Evolutionary conservation across 257 asterid genomes (phyloP), one percentile per base, ranked within the genome.

Genomic region (Solanum etuberosum): DNA sequence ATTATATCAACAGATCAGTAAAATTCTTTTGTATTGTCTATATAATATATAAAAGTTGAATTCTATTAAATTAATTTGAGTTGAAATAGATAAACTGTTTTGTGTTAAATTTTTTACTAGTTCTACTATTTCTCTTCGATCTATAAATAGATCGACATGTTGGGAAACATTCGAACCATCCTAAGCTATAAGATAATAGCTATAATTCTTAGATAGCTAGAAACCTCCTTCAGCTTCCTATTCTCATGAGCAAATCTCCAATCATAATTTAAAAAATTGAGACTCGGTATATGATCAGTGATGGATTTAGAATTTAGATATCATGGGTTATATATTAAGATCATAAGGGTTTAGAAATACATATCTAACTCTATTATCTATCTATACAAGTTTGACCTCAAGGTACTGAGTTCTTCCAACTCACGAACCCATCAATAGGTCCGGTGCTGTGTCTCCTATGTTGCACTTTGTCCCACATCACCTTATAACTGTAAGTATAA

Each of bases 101-200:
- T 51, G n/a, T 9, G 61, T 51, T 51, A 6, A 51, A 51, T 18
- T 0, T 51, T 46, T 73, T 35, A 73, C 63, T 78, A 78, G 63
- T 21, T 32, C 23, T 38, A 35, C 87, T 13, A 42, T 29, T 67
- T 51, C 11, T 48, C 32, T 37, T 82, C 85, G 38, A 65, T 29
- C 80, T 90, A 90, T 90, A 90, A 90, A 90, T 88, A 88, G 90
- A 86, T 83, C 18, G 31, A n/a, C 81, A 51, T 18, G 63, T 29
- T 71, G 29, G 43, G 70, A 54, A 32, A 38, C 84, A 57, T 63
- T 83, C 59, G 65, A 20, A 29, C 70, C 88, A 86, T 77, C 78
- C 89, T 80, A 83, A 78, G 86, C 48, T 57, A 85, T 20, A 34
- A 71, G 80, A 14, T 59, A 54, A 48, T 82, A 51, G 61, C 84